These are phyloP conservation scores for Vanrija humicola DNA, from an alignment of 1,284 basidiomycete genomes.

Conservation along the genomic window DNA sequence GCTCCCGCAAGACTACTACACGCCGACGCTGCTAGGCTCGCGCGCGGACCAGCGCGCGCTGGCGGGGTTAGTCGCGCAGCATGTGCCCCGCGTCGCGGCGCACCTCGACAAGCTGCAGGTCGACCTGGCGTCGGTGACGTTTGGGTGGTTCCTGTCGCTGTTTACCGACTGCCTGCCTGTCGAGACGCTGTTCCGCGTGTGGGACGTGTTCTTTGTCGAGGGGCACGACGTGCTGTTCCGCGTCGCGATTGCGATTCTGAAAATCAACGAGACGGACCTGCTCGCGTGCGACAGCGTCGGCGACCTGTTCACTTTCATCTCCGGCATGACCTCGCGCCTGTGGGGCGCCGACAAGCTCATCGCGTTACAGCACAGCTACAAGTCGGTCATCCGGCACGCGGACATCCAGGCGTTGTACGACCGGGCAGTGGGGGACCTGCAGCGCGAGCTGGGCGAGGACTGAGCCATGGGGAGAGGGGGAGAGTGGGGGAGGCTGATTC, in stretches of 20 bases:
- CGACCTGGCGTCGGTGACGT: slow-evolving; percentile 89
- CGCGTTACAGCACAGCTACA: slow-evolving; percentile 52
- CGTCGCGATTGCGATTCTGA: slow-evolving; percentile 79
- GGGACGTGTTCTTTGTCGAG: slow-evolving; percentile 95
- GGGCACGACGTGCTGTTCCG: slow-evolving; percentile 90
- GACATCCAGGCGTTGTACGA: slow-evolving; percentile 67
- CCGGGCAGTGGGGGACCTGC: slow-evolving; percentile 49
- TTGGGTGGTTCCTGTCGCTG: slow-evolving; percentile 95
- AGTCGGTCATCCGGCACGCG: slow-evolving; percentile 51
- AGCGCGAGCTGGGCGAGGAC: slow-evolving; percentile 16
- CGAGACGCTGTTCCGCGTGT: slow-evolving; percentile 84
- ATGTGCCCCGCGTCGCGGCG: slow-evolving; percentile 66
- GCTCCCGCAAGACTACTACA: slow-evolving; percentile 77
- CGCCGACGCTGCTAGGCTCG: slow-evolving; percentile 76
- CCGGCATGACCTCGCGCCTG: slow-evolving; percentile 80
- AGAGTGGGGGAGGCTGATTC: too few species aligned
- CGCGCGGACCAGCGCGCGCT: slow-evolving; percentile 91
- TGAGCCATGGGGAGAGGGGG: background rate
- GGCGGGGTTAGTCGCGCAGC: slow-evolving; percentile 75
- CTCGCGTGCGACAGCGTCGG: slow-evolving; percentile 75
- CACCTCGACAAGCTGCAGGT: slow-evolving; percentile 79
- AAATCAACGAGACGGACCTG: slow-evolving; percentile 75
- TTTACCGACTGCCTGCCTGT: slow-evolving; percentile 96
- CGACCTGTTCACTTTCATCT: slow-evolving; percentile 78
- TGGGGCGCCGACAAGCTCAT: slow-evolving; percentile 88